Percentiles rank a stretch among this genome's conserved stretches.
Conservation (phyloP, 2,329 filamentous ascomycete genomes). For the Didymella lethalis region DNA sequence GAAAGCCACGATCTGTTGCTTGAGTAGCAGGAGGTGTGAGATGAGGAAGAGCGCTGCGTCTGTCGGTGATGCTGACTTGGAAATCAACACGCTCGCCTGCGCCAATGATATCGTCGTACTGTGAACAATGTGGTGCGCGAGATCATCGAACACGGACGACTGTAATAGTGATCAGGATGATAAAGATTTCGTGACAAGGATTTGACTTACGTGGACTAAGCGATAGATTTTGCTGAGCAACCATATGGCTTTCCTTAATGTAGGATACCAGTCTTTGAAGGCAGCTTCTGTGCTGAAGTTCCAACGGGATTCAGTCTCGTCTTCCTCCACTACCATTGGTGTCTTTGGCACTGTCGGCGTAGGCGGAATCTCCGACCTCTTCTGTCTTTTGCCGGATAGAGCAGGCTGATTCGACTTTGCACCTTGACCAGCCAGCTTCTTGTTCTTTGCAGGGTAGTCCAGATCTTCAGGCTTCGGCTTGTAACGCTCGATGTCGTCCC, state of each 20-base stretch:
- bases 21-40: slow-evolving; percentile 91
- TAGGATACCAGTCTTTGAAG: slow-evolving; percentile 71
- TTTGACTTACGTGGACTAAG: slow-evolving; percentile 66
- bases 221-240: slow-evolving; percentile 73
- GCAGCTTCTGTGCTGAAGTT: slow-evolving; percentile 65
- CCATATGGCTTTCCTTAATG: slow-evolving; percentile 72
- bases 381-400: slow-evolving; percentile 63
- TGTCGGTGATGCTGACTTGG: slow-evolving; percentile 67
- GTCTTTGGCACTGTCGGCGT: slow-evolving; percentile 56
- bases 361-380: slow-evolving; percentile 48
- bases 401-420: slow-evolving; percentile 54
- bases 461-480: slow-evolving; percentile 70
- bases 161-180: slow-evolving; percentile 34
- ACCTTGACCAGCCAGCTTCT: slow-evolving; percentile 53
- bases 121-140: slow-evolving; percentile 83
- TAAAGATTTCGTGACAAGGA: not conserved
- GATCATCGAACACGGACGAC: slow-evolving; percentile 74
- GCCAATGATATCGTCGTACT: slow-evolving; percentile 87
- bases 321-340: slow-evolving; percentile 60
- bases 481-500: slow-evolving; percentile 72
- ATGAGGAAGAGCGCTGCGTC: slow-evolving; percentile 93
- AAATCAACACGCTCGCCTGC: slow-evolving; percentile 75
- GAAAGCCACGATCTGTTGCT: slow-evolving; percentile 94
- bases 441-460: slow-evolving; percentile 66
- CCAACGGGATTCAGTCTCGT: slow-evolving; percentile 60